Percentiles rank a stretch among this genome's conserved stretches.
These are phyloP conservation scores for Mediolabrus comicus DNA, from an alignment of 108 stramenopile genomes.

Conservation along the genomic window DNA sequence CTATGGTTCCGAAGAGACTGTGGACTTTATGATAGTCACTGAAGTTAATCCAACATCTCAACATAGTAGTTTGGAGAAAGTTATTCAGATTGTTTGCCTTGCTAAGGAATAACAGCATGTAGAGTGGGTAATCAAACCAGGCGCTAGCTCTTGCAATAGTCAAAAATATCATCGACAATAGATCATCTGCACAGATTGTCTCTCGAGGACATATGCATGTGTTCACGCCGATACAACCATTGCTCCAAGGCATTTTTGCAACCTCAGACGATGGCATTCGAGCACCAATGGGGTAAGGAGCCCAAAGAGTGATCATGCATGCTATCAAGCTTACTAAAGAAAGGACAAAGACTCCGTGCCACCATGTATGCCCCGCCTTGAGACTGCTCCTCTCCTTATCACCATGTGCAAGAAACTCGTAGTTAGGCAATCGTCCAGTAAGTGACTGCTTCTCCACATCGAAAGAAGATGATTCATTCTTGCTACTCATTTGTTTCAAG, in stretches of 20 bases:
- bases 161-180: constrained; percentile 28
- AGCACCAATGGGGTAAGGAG: constrained; percentile 23
- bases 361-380: constrained; percentile 5
- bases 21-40: constrained; percentile 18
- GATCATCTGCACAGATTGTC: constrained; percentile 27
- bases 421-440: neutral
- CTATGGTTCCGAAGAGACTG: constrained; percentile 11
- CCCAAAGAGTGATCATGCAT: constrained; percentile 21
- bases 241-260: constrained; percentile 15
- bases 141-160: constrained; percentile 19
- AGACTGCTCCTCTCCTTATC: neutral
- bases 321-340: constrained; percentile 7
- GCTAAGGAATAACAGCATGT: constrained; percentile 28
- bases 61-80: constrained; percentile 5
- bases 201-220: constrained; percentile 28
- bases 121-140: constrained; percentile 27
- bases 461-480: neutral
- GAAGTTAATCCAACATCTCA: constrained; percentile 24
- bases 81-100: constrained; percentile 30
- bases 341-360: constrained; percentile 26
- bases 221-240: constrained; percentile 21
- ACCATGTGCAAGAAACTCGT: neutral
- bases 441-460: neutral
- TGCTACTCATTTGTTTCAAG: neutral
- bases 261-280: constrained; percentile 16